Percentiles rank a stretch among this genome's conserved stretches.
These are phyloP conservation scores for Amyloporia xantha DNA, from an alignment of 768 basidiomycete species.

Conservation along the genomic window DNA sequence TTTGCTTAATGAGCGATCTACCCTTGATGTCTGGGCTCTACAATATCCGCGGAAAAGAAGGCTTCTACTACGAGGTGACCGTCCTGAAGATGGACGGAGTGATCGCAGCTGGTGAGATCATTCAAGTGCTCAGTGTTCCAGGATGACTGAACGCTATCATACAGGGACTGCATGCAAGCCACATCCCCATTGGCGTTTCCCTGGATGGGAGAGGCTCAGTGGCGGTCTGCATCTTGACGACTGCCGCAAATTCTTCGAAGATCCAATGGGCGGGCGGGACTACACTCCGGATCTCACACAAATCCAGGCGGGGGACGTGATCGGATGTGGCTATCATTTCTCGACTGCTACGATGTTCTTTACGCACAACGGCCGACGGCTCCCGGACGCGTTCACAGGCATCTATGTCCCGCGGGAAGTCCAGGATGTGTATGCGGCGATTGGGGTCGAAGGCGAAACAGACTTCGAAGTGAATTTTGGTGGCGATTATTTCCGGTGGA, in stretches of 20 bases:
- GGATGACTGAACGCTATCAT: neutral
- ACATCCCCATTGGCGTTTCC: constrained; percentile 59
- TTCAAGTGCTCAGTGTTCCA: neutral
- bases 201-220: constrained; percentile 66
- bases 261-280: constrained; percentile 56
- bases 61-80: constrained; percentile 60
- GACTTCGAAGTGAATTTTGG: constrained; percentile 65
- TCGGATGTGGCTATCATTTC: constrained; percentile 44
- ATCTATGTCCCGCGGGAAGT: constrained; percentile 45
- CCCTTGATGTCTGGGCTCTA: constrained; percentile 59
- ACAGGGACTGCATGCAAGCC: constrained; percentile 59
- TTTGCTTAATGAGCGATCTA: constrained; percentile 51
- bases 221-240: constrained; percentile 66
- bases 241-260: constrained; percentile 67
- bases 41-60: constrained; percentile 43
- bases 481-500: constrained; percentile 50
- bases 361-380: constrained; percentile 54
- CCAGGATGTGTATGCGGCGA: constrained; percentile 57
- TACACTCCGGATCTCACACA: constrained; percentile 30
- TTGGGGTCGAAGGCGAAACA: constrained; percentile 50
- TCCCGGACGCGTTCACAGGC: constrained; percentile 52
- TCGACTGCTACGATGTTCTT: constrained; percentile 47
- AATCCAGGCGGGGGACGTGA: constrained; percentile 40
- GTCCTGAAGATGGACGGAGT: constrained; percentile 52
- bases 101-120: constrained; percentile 48